Conservation (phyloP, 306 rosid species). For the Citrullus amarus region DNA sequence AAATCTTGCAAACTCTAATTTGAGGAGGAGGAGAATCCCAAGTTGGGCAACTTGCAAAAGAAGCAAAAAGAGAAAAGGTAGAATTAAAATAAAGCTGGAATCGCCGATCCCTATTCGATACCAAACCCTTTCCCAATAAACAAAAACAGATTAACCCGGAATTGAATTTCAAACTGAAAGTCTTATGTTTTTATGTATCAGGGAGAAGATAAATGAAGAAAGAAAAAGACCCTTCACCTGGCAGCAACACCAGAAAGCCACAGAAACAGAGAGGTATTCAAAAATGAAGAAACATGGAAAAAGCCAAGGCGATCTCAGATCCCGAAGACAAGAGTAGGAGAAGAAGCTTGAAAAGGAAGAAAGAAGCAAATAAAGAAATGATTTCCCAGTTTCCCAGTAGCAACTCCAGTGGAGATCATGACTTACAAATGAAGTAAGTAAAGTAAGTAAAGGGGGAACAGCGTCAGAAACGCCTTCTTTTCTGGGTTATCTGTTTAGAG, state of each 20-base stretch:
- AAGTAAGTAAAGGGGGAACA: neutral
- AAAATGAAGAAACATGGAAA: neutral
- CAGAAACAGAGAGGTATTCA: neutral
- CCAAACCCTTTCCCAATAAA: constrained; percentile 40
- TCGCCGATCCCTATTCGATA: constrained; percentile 29
- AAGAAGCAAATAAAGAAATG: neutral
- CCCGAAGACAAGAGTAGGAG: neutral
- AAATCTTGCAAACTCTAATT: constrained; percentile 13
- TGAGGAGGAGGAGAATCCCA: constrained; percentile 10
- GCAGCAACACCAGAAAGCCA: neutral
- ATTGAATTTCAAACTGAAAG: constrained; percentile 18
- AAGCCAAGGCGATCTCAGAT: neutral
- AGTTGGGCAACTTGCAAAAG: constrained; percentile 24
- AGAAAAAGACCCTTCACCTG: neutral
- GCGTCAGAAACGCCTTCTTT: constrained; percentile 15
- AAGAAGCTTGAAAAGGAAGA: constrained; percentile 12
- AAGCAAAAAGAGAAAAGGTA: constrained; percentile 16
- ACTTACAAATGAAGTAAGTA: constrained; percentile 15
- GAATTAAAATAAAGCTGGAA: constrained; percentile 19
- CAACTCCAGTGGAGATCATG: constrained; percentile 5
- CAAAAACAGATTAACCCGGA: constrained; percentile 20
- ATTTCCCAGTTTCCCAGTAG: neutral
- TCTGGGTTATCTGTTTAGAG: constrained; percentile 11
- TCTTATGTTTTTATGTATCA: constrained; percentile 10
- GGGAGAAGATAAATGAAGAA: constrained; percentile 8